These are phyloP conservation scores for Spinacia oleracea DNA, from an alignment of 179 eudicot species.

Conservation along the genomic window DNA sequence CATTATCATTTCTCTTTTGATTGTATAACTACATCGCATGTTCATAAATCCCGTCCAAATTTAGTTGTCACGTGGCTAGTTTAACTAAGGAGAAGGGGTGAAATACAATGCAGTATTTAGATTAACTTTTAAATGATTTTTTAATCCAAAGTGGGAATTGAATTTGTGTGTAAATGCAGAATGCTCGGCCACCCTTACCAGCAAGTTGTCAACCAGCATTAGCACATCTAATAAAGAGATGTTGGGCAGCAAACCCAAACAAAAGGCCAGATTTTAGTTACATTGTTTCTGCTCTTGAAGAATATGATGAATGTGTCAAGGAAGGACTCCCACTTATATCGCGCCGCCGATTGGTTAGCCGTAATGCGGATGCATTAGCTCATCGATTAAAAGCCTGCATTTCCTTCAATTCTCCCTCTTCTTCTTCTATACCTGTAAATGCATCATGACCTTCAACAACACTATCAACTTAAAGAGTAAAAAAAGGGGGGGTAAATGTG, in stretches of 20 bases:
- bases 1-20: too few species aligned
- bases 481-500: too few species aligned
- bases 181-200: constrained; percentile 83
- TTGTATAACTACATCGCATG: too few species aligned
- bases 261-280: constrained; percentile 91
- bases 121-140: background rate
- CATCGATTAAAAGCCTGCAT: constrained; percentile 74
- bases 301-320: constrained; percentile 77
- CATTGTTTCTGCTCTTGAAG: constrained; percentile 71
- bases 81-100: too few species aligned
- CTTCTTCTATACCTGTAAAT: constrained; percentile 62
- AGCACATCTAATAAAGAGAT: constrained; percentile 82
- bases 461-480: background rate
- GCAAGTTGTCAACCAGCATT: constrained; percentile 91
- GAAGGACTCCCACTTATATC: constrained; percentile 84
- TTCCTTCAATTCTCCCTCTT: constrained; percentile 43
- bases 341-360: constrained; percentile 53
- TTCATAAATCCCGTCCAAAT: too few species aligned
- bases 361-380: constrained; percentile 50
- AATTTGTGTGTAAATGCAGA: constrained; percentile 41
- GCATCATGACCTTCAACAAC: constrained; percentile 39
- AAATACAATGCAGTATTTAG: too few species aligned
- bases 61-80: too few species aligned
- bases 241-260: constrained; percentile 88
- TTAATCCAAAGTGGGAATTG: background rate